Evolutionary conservation across 2,329 filamentous ascomycete species (phyloP).

Genomic region (Trichoderma sp.): DNA sequence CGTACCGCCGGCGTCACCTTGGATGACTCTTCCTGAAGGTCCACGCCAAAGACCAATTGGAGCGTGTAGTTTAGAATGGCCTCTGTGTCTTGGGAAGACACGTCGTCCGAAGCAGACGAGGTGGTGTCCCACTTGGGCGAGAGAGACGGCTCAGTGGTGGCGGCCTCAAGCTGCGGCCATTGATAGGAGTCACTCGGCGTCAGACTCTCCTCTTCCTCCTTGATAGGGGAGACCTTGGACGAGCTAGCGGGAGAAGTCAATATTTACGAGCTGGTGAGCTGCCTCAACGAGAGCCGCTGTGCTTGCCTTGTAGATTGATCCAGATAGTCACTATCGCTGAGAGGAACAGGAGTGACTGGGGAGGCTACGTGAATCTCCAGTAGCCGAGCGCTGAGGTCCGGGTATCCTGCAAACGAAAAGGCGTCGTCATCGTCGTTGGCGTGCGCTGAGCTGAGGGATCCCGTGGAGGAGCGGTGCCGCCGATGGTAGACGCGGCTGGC

Average conservation of each 20-base stretch:
- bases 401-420: conserved; percentile 32
- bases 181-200: conserved; percentile 23
- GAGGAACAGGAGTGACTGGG: conserved; percentile 18
- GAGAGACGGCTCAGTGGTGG: background rate
- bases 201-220: conserved; percentile 25
- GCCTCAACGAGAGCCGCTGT: conserved; percentile 4
- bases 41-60: conserved; percentile 43
- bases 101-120: conserved; percentile 35
- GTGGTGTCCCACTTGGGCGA: conserved; percentile 29
- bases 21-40: conserved; percentile 41
- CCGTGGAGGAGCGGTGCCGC: conserved; percentile 38
- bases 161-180: conserved; percentile 26
- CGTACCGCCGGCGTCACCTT: conserved; percentile 35
- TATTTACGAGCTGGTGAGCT: conserved; percentile 7
- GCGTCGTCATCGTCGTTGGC: conserved; percentile 42
- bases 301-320: conserved; percentile 22
- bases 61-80: conserved; percentile 41
- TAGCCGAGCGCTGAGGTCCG: conserved; percentile 29
- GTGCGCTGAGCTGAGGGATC: conserved; percentile 42
- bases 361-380: conserved; percentile 23
- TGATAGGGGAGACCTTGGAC: conserved; percentile 19
- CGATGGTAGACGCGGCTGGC: conserved; percentile 38
- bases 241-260: conserved; percentile 24
- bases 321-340: conserved; percentile 9
- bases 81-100: conserved; percentile 40